Evolutionary conservation across 192 early-diverging fungal species (phyloP), one percentile per base, ranked within the genome.

Genomic region (Glomus cerebriforme): DNA sequence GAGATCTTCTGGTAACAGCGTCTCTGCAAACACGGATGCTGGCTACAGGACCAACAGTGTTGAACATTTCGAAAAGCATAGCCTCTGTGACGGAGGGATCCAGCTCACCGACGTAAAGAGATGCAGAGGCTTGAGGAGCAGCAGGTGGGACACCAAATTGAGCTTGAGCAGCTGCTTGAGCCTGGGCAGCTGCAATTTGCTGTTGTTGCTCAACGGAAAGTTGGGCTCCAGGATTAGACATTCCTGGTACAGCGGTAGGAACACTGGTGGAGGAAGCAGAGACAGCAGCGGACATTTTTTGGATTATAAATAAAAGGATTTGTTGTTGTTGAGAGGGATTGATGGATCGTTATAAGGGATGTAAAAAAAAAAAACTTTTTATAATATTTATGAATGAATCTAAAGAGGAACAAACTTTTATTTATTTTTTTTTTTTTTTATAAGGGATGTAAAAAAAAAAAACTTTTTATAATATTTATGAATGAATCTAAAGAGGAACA

Each of bases 21-120:
- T 99, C 98, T 83, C 98, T 90, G 87, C 98, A 99, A 59, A 99
- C 96, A 87, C 98, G 95, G 82, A 99, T 98, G 78, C 92, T 94
- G 68, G 96, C 94, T 82, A 99, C 97, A 37, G 96, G 95, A 58
- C 96, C 96, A 78, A 96, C 83, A 85, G 93, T 91, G 88, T 95
- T 96, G 89, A 99, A 99, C 85, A 98, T 92, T 84, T 99, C 98
- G 78, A 96, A 99, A 67, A 99, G 88, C 88, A 95, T 93, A 59
- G 98, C 96, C 88, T 99, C 98, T 75, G 96, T 97, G 80, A 99
- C 97, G 68, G 93, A 92, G 79, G 93, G 92, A 85, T 98, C 97
- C 62, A 99, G 90, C 87, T 99, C 97, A 78, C 97, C 97, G 72
- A 99, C 96, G 85, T 99, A 99, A 70, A 99, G 92, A 26, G 92